Evolutionary conservation across 2,329 filamentous ascomycete genomes (phyloP).

Genomic region (Clonostachys byssicola): DNA sequence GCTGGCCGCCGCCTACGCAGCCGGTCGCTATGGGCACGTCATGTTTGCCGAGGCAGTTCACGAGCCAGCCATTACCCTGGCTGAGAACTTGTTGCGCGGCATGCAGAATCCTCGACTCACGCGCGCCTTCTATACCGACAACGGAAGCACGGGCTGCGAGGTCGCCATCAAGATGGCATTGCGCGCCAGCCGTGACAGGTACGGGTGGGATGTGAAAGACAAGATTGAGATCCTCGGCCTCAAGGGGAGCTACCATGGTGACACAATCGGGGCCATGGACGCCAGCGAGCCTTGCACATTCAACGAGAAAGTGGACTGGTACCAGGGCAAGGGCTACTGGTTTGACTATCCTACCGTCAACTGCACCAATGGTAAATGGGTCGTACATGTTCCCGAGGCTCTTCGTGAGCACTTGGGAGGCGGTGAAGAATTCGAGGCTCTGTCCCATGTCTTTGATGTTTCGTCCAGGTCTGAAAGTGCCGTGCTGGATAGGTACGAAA

Average conservation of each 20-base stretch:
- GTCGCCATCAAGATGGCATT: constrained; percentile 84
- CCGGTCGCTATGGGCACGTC: constrained; percentile 80
- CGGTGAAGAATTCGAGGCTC: constrained; percentile 34
- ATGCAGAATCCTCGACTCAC: constrained; percentile 60
- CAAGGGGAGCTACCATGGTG: constrained; percentile 80
- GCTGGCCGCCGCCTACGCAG: constrained; percentile 74
- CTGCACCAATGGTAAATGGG: constrained; percentile 63
- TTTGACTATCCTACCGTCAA: constrained; percentile 73
- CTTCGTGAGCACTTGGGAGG: constrained; percentile 40
- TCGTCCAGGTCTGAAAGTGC: constrained; percentile 14
- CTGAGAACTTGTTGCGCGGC: constrained; percentile 56
- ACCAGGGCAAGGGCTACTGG: constrained; percentile 74
- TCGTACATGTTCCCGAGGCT: constrained; percentile 45
- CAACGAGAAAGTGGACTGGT: constrained; percentile 86
- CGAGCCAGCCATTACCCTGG: constrained; percentile 68
- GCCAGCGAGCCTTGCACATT: constrained; percentile 72
- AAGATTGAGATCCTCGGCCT: constrained; percentile 68
- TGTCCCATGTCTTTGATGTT: constrained; percentile 59
- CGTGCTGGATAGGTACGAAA: constrained; percentile 40
- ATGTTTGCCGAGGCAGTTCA: constrained; percentile 85
- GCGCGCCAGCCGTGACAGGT: constrained; percentile 61
- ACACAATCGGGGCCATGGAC: constrained; percentile 88
- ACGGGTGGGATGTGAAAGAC: constrained; percentile 56
- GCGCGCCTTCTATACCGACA: constrained; percentile 79
- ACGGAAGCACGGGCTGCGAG: constrained; percentile 79